Base-by-base conservation (phyloP, 192 early-diverging fungal species). In the Coemansia sp. region DNA sequence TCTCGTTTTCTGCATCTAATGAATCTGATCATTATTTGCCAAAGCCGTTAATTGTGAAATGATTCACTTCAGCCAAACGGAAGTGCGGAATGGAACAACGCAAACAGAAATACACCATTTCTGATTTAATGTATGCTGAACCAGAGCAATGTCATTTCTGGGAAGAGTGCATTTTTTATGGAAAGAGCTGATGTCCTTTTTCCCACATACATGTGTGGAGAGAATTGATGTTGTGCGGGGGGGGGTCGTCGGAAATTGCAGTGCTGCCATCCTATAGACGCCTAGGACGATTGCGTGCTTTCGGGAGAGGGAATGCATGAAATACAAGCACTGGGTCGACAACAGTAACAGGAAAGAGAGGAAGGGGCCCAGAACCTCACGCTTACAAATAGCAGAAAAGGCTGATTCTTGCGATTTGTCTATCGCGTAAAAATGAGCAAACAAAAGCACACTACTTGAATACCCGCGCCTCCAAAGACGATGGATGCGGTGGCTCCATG, bases 241-340 rank as follows among this genome's bases (percentile, higher is more conserved):
- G 38, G 38, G 4, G 38, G 38, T 38, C 38, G 30, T n/a, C 26
- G 24, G 23, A 34, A 26, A 6, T 26, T 20, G 20, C 30, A 33
- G 20, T 6, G 8, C 1, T 56, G 53, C 24, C 55, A 21, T 56
- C 55, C 55, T 56, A 56, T 56, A 9, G 26, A 23, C 55, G 55
- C 12, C 14, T 23, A 34, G 26, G 55, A 56, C 26, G 33, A 56
- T 56, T 56, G 55, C 55, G 55, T 56, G 55, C 55, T 56, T 56
- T 56, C 26, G 10, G 12, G 30, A 3, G 1, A 3, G 30, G 30
- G 30, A 15, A 11, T 34, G 55, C 55, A 33, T 56, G 4, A 33
- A 33, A 56, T 23, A 1, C 15, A 33, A 30, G 21, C 24, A 4
- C 33, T 26, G 9, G 21, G 9, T 6, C 10, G 12, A 56, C 8